These are phyloP conservation scores for Cercophora samala DNA, from an alignment of 495 filamentous ascomycete species.

Conservation along the genomic window DNA sequence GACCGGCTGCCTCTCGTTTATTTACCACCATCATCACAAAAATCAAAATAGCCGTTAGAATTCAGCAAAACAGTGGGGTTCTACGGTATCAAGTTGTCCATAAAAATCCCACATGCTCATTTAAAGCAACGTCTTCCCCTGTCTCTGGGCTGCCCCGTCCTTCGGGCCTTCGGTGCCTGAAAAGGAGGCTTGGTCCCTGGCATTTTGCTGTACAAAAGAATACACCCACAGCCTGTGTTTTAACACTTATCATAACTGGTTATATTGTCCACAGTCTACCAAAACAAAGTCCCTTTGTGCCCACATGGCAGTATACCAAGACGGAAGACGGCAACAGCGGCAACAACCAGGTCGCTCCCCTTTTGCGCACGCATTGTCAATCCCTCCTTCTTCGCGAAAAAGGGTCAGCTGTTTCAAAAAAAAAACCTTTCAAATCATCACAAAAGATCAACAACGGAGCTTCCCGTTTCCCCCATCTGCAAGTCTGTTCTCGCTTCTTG, in stretches of 20 bases:
- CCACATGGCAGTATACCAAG: constrained; percentile 1
- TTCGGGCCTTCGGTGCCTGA: constrained; percentile 9
- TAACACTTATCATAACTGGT: too few species aligned
- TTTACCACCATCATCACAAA: neutral
- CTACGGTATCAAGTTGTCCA: too few species aligned
- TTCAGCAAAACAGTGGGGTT: neutral
- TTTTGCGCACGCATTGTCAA: neutral
- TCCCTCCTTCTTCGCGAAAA: neutral
- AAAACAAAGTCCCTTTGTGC: neutral
- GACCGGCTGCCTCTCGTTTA: neutral
- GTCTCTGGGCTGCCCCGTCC: neutral
- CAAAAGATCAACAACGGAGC: neutral
- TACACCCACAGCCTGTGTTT: too few species aligned
- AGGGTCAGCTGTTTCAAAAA: neutral
- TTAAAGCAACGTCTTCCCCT: constrained; percentile 13
- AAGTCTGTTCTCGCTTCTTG: neutral
- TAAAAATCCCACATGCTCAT: constrained; percentile 7
- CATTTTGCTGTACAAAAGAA: too few species aligned
- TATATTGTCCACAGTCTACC: too few species aligned
- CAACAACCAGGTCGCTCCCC: neutral
- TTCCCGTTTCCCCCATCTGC: neutral
- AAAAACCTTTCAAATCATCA: too few species aligned
- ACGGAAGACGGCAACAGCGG: neutral
- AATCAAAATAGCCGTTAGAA: too few species aligned
- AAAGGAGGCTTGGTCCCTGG: constrained; percentile 12